Evolutionary conservation across 441 rosid species (phyloP), one percentile per base, ranked within the genome.

Genomic region (Viola pubescens): DNA sequence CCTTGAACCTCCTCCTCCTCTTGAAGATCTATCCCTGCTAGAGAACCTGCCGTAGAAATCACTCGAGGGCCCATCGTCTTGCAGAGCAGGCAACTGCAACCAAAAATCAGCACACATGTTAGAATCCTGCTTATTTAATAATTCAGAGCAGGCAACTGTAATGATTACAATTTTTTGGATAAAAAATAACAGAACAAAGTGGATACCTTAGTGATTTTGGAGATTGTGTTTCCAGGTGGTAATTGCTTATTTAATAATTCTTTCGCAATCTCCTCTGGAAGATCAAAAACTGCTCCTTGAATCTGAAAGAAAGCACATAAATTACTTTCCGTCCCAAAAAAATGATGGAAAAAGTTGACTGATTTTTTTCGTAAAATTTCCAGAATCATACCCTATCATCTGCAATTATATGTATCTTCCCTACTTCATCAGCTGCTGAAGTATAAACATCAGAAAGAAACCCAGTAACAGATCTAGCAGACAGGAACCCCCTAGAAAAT

Each of bases 221-320:
- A 60, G 64, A 92, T 63, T 52, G 75, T 79, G 76, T 87, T 89
- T 70, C 98, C 98, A 34, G 86, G 87, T 48, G 96, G 97, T 46
- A 77, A 50, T 77, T 83, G 79, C 75, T 71, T 81, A 66, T 71
- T 79, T 60, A 92, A 78, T 58, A 89, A 77, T 72, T 75, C 88
- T 79, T 86, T 89, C 3, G 92, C 97, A 52, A 89, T 82, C 64
- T 92, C 98, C 79, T 89, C 97, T 1, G 97, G 96, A 59, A 92
- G 81, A 78, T 92, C 98, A 71, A 92, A 92, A 63, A 92, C 91
- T 34, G 97, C 97, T 70, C 97, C 98, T 79, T 87, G 98, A 60
- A 92, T 76, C 98, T 92, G 84, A 73, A 37, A 66, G 52, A 38
- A 58, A 66, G 53, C 58, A 57, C 48, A 62, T 43, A 41, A 61